These are phyloP conservation scores for Excoecaria cochinchinensis DNA, from an alignment of 345 rosid genomes.

Conservation along the genomic window DNA sequence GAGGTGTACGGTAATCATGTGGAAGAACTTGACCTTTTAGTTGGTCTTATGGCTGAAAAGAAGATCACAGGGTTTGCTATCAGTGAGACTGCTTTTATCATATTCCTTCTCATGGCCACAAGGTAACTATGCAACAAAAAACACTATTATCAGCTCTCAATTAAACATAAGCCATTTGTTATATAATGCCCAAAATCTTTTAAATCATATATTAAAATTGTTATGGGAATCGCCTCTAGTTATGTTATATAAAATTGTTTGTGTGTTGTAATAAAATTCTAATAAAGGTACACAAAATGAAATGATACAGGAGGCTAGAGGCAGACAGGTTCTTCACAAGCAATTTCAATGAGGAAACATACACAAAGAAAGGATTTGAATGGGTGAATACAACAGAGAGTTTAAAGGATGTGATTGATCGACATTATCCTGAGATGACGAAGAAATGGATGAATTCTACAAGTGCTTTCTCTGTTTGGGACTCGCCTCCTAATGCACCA, in stretches of 20 bases:
- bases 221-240: too few relatives aligned
- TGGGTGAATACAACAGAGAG: slow-evolving; percentile 60
- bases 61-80: slow-evolving; percentile 66
- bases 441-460: slow-evolving; percentile 55
- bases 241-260: too few relatives aligned
- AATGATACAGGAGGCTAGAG: slow-evolving; percentile 51
- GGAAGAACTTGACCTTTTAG: slow-evolving; percentile 52
- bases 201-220: too few relatives aligned
- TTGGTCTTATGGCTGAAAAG: slow-evolving; percentile 66
- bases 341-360: slow-evolving; percentile 43
- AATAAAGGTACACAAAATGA: too few relatives aligned
- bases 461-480: slow-evolving; percentile 67
- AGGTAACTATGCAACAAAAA: slow-evolving; percentile 28
- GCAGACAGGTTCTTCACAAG: slow-evolving; percentile 60
- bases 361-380: slow-evolving; percentile 53
- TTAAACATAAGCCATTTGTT: too few relatives aligned
- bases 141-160: too few relatives aligned
- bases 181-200: too few relatives aligned
- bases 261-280: too few relatives aligned
- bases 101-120: slow-evolving; percentile 51
- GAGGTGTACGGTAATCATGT: slow-evolving; percentile 55
- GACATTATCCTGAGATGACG: slow-evolving; percentile 52
- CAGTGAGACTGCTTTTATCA: slow-evolving; percentile 57
- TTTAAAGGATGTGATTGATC: slow-evolving; percentile 47
- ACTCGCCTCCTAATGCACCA: slow-evolving; percentile 32